These are phyloP conservation scores for Aureobasidium pullulans DNA, from an alignment of 2,329 filamentous ascomycete species.

Conservation along the genomic window DNA sequence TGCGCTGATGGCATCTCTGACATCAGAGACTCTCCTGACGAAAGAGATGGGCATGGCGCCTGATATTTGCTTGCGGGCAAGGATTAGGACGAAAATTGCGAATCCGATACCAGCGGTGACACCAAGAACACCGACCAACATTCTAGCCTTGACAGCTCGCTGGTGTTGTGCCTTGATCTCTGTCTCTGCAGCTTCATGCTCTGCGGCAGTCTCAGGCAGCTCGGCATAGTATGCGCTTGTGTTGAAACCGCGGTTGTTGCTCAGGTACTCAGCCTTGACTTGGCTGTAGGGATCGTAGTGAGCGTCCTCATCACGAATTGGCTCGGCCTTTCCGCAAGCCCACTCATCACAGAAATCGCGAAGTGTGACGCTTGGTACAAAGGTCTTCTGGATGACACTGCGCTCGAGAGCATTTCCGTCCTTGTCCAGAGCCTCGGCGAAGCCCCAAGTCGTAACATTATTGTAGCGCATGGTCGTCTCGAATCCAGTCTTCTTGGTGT, in stretches of 20 bases:
- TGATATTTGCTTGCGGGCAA: slow-evolving; percentile 1
- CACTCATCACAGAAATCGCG: slow-evolving; percentile 26
- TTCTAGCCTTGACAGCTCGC: neutral
- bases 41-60: neutral
- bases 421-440: slow-evolving; percentile 28
- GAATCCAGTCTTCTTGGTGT: slow-evolving; percentile 35
- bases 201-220: neutral
- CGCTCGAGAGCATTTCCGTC: slow-evolving; percentile 25
- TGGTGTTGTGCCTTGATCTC: neutral
- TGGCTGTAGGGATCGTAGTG: slow-evolving; percentile 21
- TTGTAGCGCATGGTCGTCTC: slow-evolving; percentile 32
- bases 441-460: slow-evolving; percentile 23
- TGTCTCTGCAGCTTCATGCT: neutral
- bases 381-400: slow-evolving; percentile 29
- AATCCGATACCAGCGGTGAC: slow-evolving; percentile 3
- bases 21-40: slow-evolving; percentile 2
- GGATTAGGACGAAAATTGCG: slow-evolving; percentile 9
- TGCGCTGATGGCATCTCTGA: slow-evolving; percentile 14
- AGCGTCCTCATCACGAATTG: slow-evolving; percentile 13
- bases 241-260: slow-evolving; percentile 27
- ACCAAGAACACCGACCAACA: neutral
- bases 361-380: slow-evolving; percentile 28
- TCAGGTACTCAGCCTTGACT: slow-evolving; percentile 19
- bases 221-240: slow-evolving; percentile 27
- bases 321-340: slow-evolving; percentile 24